Evolutionary conservation across 2,329 filamentous ascomycete genomes (phyloP), one percentile per base, ranked within the genome.

Genomic region (Pseudonectria foliicola): DNA sequence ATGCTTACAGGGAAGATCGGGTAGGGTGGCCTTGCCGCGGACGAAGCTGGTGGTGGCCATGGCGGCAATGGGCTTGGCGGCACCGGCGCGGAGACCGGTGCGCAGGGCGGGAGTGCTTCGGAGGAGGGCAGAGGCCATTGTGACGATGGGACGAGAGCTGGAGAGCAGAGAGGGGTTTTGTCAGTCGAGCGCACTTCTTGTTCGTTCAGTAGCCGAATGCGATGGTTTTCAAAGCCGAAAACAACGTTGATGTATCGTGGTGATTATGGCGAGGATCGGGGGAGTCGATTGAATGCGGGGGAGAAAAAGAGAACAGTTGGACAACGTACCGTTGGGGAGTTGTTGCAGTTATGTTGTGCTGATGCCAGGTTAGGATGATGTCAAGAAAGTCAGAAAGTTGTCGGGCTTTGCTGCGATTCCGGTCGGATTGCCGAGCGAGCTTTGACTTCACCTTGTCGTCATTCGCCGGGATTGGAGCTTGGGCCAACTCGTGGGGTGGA

Each of bases 1-100:
- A 39, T 14, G 34, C 68, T 53, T 55, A 75, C 71, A 75, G 16
- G 66, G 50, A n/a, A 96, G 80, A 56, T 95, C 89, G 45, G 92
- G 92, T 27, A 98, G 82, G 27, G 89, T 95, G 34, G 85, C 90
- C 73, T 95, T 95, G 67, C 78, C 80, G 55, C 88, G 81, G 51
- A 82, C 74, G 56, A 93, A 93, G 59, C 75, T 83, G 52, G 81
- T 82, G 62, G 78, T 77, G 47, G 82, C 78, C 56, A 85, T 68
- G 55, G 80, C 76, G 52, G 77, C 73, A 37, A 71, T 64, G 44
- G 74, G 71, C 59, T 75, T 77, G 39, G 77, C 69, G 55, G 77
- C 75, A 53, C 73, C 68, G 48, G 81, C 75, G 54, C 85, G 77
- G 43, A 90, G 71, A 53, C 82, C 81, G 46, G 81, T 75, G 62